Evolutionary conservation across 495 filamentous ascomycete species (phyloP).

Genomic region (Clohesyomyces aquaticus): DNA sequence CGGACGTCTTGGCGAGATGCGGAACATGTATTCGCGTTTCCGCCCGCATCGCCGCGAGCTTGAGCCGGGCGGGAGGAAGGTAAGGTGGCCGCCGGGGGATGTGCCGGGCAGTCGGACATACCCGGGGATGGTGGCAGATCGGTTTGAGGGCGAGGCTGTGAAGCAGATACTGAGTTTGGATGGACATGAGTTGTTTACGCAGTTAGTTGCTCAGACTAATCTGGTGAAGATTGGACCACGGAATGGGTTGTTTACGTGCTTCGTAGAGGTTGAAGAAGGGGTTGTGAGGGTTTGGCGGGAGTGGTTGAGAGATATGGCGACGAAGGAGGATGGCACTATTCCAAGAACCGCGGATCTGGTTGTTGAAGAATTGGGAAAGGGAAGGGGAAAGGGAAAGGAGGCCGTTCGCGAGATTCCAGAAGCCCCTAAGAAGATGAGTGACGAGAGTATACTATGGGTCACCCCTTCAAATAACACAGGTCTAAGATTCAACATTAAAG

Average conservation of each 20-base stretch:
- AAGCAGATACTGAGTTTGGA: conserved; percentile 68
- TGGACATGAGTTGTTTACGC: conserved; percentile 68
- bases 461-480: conserved; percentile 44
- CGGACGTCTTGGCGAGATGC: conserved; percentile 48
- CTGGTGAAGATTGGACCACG: conserved; percentile 66
- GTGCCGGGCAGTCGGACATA: conserved; percentile 49
- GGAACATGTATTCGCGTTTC: conserved; percentile 61
- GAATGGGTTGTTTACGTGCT: conserved; percentile 60
- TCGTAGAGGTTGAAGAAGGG: conserved; percentile 65
- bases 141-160: conserved; percentile 47
- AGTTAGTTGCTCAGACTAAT: conserved; percentile 69
- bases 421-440: conserved; percentile 18
- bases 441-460: conserved; percentile 47
- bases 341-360: not conserved
- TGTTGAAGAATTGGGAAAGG: conserved; percentile 2
- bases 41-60: conserved; percentile 59
- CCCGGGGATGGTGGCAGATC: conserved; percentile 29
- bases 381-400: conserved; percentile 25
- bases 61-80: conserved; percentile 43
- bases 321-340: not conserved
- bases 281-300: conserved; percentile 67
- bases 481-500: conserved; percentile 45
- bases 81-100: conserved; percentile 46
- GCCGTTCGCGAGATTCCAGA: conserved; percentile 7
- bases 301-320: conserved; percentile 58